Conservation (phyloP, 352 stramenopile genomes). For the Phytophthora agathidicida region DNA sequence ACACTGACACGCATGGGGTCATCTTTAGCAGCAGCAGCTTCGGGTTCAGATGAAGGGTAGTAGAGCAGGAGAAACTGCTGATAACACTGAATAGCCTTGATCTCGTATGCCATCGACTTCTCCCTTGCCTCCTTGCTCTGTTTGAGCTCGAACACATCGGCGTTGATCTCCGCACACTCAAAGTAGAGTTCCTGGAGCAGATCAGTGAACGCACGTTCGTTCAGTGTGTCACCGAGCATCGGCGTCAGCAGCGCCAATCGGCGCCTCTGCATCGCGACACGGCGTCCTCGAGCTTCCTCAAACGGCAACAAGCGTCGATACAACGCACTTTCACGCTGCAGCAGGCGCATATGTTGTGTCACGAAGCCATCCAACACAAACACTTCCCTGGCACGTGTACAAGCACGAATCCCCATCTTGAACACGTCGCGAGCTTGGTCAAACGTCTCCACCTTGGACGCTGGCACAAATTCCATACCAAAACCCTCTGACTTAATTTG, state of each 20-base stretch:
- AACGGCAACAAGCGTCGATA: slow-evolving; percentile 64
- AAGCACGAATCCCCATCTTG: slow-evolving; percentile 58
- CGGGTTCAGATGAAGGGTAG: slow-evolving; percentile 36
- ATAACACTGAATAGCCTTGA: slow-evolving; percentile 76
- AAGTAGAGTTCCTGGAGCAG: slow-evolving; percentile 75
- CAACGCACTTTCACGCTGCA: slow-evolving; percentile 61
- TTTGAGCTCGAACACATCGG: slow-evolving; percentile 72
- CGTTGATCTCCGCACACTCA: slow-evolving; percentile 64
- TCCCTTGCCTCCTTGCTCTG: slow-evolving; percentile 38
- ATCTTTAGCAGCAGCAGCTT: slow-evolving; percentile 1
- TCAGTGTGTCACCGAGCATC: slow-evolving; percentile 54
- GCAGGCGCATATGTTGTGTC: slow-evolving; percentile 61
- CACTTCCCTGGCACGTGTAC: slow-evolving; percentile 42
- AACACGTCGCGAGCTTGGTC: slow-evolving; percentile 65
- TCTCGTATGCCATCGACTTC: slow-evolving; percentile 55
- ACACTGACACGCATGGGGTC: slow-evolving; percentile 32
- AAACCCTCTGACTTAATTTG: slow-evolving; percentile 1
- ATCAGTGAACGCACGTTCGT: slow-evolving; percentile 53
- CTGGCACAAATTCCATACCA: slow-evolving; percentile 38
- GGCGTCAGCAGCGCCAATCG: slow-evolving; percentile 52
- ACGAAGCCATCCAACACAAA: slow-evolving; percentile 77
- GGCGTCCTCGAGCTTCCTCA: slow-evolving; percentile 58
- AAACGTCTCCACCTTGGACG: slow-evolving; percentile 41
- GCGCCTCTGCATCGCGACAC: slow-evolving; percentile 72
- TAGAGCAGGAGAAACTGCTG: slow-evolving; percentile 76